Percentiles rank a stretch among this genome's conserved stretches.
phyloP scores from a whole-genome alignment of 1,284 basidiomycete genomes.

The Ceratobasidium sp. region DNA sequence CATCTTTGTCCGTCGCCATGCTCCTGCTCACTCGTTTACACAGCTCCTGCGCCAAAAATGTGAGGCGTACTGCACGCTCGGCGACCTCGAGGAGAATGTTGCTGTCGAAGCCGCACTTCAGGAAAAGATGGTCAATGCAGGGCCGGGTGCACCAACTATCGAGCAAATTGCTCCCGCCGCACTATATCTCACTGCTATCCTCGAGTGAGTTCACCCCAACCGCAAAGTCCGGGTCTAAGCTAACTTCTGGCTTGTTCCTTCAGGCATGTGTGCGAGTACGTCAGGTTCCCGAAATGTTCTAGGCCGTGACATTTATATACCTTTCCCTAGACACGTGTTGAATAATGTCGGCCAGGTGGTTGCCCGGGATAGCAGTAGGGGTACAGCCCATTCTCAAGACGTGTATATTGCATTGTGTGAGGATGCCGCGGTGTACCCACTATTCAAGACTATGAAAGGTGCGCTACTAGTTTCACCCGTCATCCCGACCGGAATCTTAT shows the following conservation, averaged over 20 bases:
- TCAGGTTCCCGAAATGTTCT: conserved; percentile 51
- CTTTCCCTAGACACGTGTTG: conserved; percentile 75
- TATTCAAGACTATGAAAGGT: conserved; percentile 91
- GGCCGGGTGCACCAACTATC: conserved; percentile 64
- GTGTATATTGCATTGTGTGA: conserved; percentile 88
- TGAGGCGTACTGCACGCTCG: conserved; percentile 85
- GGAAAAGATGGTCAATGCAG: conserved; percentile 64
- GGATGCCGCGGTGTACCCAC: conserved; percentile 83
- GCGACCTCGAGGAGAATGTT: conserved; percentile 81
- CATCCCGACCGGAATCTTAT: conserved; percentile 31
- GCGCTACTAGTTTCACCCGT: conserved; percentile 49
- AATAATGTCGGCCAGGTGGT: conserved; percentile 85
- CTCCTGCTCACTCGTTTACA: conserved; percentile 37
- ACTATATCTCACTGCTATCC: conserved; percentile 89
- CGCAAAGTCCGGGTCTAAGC: conserved; percentile 8
- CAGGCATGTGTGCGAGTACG: conserved; percentile 88
- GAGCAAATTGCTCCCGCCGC: conserved; percentile 83
- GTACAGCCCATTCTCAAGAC: conserved; percentile 80
- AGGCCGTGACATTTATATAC: conserved; percentile 44
- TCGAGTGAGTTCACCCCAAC: conserved; percentile 75
- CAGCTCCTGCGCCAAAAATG: conserved; percentile 84
- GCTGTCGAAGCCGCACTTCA: conserved; percentile 71
- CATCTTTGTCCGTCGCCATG: conserved; percentile 42
- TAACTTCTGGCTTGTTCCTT: neutral
- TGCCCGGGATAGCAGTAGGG: conserved; percentile 83